These are phyloP conservation scores for Nidularia sp. DNA, from an alignment of 768 basidiomycete species.

Conservation along the genomic window DNA sequence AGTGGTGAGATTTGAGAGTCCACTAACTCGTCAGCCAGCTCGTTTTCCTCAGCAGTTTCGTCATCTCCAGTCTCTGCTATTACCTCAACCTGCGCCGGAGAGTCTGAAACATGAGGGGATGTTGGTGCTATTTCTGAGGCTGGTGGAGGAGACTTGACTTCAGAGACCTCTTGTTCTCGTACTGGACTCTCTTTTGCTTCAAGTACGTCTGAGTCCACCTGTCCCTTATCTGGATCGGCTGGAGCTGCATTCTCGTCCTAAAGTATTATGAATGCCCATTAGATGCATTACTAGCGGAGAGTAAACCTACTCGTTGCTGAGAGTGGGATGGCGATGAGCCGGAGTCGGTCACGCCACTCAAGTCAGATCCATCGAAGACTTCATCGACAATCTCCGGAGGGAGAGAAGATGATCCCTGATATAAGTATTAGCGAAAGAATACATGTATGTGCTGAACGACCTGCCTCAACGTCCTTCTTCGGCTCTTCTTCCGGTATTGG, in stretches of 20 bases:
- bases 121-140: too few relatives aligned
- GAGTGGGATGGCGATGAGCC: slow-evolving; percentile 16
- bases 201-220: not conserved
- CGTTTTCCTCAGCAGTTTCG: not conserved
- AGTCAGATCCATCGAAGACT: slow-evolving; percentile 24
- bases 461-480: too few relatives aligned
- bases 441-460: too few relatives aligned
- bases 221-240: not conserved
- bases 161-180: too few relatives aligned
- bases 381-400: too few relatives aligned
- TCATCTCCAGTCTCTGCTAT: slow-evolving; percentile 4
- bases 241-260: not conserved
- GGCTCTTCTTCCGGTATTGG: slow-evolving; percentile 1
- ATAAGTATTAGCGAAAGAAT: too few relatives aligned
- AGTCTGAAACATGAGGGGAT: too few relatives aligned
- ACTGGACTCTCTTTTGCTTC: too few relatives aligned
- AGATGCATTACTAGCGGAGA: not conserved
- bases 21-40: slow-evolving; percentile 1
- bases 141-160: too few relatives aligned
- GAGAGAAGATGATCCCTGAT: too few relatives aligned
- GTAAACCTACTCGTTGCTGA: slow-evolving; percentile 10
- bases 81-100: too few relatives aligned
- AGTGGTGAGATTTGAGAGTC: not conserved
- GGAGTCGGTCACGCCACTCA: slow-evolving; percentile 29
- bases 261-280: not conserved